Percentiles rank a stretch among this genome's conserved stretches.
Conservation (phyloP, 2,329 filamentous ascomycete species). For the Pseudopyrenochaeta lycopersici region DNA sequence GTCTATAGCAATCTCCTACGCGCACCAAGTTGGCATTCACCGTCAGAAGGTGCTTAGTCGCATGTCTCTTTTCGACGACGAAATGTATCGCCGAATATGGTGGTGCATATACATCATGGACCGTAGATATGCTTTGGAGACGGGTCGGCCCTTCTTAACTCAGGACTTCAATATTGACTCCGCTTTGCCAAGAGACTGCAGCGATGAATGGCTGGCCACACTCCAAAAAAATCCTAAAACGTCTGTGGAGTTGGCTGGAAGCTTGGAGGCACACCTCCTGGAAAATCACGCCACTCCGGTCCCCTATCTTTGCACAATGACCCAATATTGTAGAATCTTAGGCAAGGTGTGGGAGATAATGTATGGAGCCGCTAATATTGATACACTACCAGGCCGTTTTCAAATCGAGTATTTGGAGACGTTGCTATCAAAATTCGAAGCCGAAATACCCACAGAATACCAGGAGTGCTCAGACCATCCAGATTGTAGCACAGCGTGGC, state of each 20-base stretch:
- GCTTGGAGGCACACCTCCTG: neutral
- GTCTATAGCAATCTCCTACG: neutral
- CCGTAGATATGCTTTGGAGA: neutral
- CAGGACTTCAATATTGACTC: neutral
- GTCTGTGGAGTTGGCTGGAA: neutral
- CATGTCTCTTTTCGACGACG: neutral
- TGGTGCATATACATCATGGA: neutral
- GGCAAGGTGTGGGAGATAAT: neutral
- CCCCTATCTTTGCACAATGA: neutral
- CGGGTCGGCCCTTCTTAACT: neutral
- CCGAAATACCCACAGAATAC: neutral
- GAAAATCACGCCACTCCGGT: neutral
- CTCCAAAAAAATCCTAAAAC: neutral
- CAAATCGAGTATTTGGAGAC: neutral
- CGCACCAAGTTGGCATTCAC: neutral
- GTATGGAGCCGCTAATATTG: neutral
- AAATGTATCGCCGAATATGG: neutral
- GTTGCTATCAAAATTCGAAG: neutral
- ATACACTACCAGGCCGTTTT: neutral
- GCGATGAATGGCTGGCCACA: neutral
- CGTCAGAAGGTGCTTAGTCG: neutral
- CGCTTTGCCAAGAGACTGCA: neutral
- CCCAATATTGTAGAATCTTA: neutral
- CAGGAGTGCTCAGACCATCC: neutral
- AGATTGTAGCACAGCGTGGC: neutral